Base-by-base conservation (phyloP, 768 basidiomycete species). In the Tulasnella sp. region DNA sequence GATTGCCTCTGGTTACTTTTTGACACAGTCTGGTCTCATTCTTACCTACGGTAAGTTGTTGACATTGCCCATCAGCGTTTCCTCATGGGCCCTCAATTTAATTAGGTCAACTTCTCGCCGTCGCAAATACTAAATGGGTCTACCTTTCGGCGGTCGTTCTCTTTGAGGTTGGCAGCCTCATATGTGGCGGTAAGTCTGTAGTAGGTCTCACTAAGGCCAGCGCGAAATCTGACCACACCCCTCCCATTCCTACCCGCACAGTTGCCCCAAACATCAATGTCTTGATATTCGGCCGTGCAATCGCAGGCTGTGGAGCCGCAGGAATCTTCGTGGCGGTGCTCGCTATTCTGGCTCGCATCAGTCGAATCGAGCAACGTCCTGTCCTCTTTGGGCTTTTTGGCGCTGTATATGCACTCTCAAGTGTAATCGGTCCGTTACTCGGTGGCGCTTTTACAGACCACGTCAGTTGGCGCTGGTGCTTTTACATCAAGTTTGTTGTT, bases 381-480 rank as follows among this genome's bases (percentile, higher is more conserved):
- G 50, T 67, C 4, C 65, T 77, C 48, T 76, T 75, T 61, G 78
- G 75, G 5, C 47, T 71, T 11, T 70, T 75, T 32, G 72, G 76
- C 17, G 71, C 41, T 52, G 68, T 68, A 60, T 74, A 76, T 23
- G 72, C 75, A n/a, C 52, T 74, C 19, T 75, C 76, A 15, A 67
- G 72, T 8, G 73, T 78, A 29, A 67, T 76, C 44, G 77, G 78
- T 1, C 78, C 77, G 2, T 69, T 79, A 7, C 63, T 79, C 3
- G 78, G 77, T 10, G 78, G 78, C 24, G 65, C 75, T 41, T 70
- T 79, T 51, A 73, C 76, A 3, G 73, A 76, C 61, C 69, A 76
- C 43, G 64, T 72, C 9, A 43, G 69, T 7, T 78, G 77, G 77
- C 66, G 77, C 61, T 78, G 77, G 77, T 65, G 75, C 47, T 77